A percentile compares a stretch with the other conserved stretches of the same genome.
These are phyloP conservation scores for Phytomonas sp. DNA, from an alignment of 208 protist species.

Conservation along the genomic window DNA sequence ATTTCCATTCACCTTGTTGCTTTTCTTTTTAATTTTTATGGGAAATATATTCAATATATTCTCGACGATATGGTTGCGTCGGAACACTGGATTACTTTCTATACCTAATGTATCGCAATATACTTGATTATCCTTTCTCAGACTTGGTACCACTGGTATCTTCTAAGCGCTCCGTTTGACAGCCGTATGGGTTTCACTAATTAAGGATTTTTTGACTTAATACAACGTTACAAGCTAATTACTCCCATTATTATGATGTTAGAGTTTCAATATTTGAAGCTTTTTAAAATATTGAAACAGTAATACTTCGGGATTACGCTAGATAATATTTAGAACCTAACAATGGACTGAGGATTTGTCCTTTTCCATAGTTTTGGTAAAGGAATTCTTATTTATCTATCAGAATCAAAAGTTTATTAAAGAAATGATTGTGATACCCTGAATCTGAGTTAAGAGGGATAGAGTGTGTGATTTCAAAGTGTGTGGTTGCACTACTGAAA, in stretches of 20 bases:
- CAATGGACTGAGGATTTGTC: not conserved
- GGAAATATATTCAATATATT: slow-evolving; percentile 9
- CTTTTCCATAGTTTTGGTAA: not conserved
- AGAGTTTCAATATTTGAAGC: not conserved
- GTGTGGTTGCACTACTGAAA: not conserved
- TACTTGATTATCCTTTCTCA: not conserved
- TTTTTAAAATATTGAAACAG: not conserved
- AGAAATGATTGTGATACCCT: not conserved
- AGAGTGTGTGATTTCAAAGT: not conserved
- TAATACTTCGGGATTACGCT: not conserved
- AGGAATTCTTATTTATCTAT: not conserved
- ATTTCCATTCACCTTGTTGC: slow-evolving; percentile 13
- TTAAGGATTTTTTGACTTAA: not conserved
- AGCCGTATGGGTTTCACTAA: not conserved
- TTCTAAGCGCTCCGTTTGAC: not conserved
- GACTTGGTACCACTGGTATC: not conserved
- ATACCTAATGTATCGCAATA: not conserved
- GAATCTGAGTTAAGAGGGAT: not conserved
- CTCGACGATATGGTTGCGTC: not conserved
- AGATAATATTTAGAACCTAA: not conserved
- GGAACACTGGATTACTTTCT: not conserved
- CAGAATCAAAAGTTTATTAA: not conserved
- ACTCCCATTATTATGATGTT: not conserved
- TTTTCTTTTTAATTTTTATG: slow-evolving; percentile 10
- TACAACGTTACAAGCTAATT: not conserved